phyloP scores from a whole-genome alignment of 164 flowering plant genomes.

The Tinospora cordifolia region DNA sequence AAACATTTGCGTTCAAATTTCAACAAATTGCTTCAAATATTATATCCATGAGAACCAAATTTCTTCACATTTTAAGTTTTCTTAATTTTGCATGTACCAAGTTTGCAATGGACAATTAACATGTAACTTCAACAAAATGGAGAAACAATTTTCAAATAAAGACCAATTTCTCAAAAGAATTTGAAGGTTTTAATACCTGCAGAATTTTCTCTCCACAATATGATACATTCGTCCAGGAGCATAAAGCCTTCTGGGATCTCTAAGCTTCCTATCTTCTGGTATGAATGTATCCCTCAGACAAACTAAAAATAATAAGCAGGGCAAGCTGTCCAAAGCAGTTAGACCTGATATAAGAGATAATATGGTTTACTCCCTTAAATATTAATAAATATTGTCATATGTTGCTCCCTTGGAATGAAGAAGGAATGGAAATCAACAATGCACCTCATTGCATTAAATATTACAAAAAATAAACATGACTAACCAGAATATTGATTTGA shows the following conservation, averaged over 20 bases:
- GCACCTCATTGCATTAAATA: neutral
- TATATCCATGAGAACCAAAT: too few species aligned
- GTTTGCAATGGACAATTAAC: neutral
- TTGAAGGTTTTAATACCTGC: constrained; percentile 52
- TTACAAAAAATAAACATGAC: constrained; percentile 12
- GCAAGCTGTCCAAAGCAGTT: constrained; percentile 87
- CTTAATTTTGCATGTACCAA: neutral
- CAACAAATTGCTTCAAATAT: too few species aligned
- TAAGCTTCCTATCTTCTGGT: constrained; percentile 74
- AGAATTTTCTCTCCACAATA: constrained; percentile 85
- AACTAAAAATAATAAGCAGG: constrained; percentile 68
- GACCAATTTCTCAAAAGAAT: neutral
- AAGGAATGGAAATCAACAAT: neutral
- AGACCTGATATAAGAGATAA: constrained; percentile 49
- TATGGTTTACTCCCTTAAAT: constrained; percentile 23
- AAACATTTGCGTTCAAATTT: too few species aligned
- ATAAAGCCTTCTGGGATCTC: constrained; percentile 87
- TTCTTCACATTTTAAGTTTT: neutral
- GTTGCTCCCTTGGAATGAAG: constrained; percentile 1
- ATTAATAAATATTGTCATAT: neutral
- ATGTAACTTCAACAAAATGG: neutral
- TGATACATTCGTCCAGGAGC: constrained; percentile 96
- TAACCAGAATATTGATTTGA: constrained; percentile 78
- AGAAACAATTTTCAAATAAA: neutral
- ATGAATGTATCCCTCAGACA: constrained; percentile 95